phyloP scores from a whole-genome alignment of 2,329 filamentous ascomycete species.

The Trichoderma sp. region DNA sequence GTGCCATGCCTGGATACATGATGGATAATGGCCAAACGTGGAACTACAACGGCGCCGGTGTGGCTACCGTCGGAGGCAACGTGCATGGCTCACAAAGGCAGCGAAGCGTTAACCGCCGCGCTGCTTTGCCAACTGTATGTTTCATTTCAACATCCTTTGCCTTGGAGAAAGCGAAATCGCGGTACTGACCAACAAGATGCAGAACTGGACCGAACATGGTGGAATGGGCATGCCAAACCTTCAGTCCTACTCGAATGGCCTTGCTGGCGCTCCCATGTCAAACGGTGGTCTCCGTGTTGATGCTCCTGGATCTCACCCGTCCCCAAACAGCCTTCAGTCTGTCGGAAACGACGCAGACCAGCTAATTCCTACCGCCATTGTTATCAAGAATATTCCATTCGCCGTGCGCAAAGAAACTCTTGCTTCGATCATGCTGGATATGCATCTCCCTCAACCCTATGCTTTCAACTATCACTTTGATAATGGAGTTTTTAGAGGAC shows the following conservation, averaged over 20 bases:
- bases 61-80: constrained; percentile 62
- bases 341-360: constrained; percentile 68
- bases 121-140: constrained; percentile 74
- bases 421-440: constrained; percentile 88
- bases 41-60: constrained; percentile 71
- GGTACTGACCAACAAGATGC: constrained; percentile 14
- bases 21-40: constrained; percentile 75
- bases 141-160: background rate
- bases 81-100: constrained; percentile 65
- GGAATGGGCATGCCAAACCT: constrained; percentile 46
- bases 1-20: constrained; percentile 52
- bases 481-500: constrained; percentile 91
- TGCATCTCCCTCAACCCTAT: constrained; percentile 91
- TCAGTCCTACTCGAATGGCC: constrained; percentile 40
- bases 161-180: background rate
- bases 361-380: constrained; percentile 95
- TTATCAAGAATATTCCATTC: constrained; percentile 99
- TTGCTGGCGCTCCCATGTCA: constrained; percentile 40
- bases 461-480: constrained; percentile 99
- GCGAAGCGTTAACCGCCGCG: constrained; percentile 55
- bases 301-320: constrained; percentile 43
- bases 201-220: constrained; percentile 56
- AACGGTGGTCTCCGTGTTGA: constrained; percentile 49
- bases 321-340: constrained; percentile 45
- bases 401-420: constrained; percentile 97